Percentiles rank a stretch among this genome's conserved stretches.
phyloP scores from a whole-genome alignment of 2,329 filamentous ascomycete species.

The Chaetomium sp. region DNA sequence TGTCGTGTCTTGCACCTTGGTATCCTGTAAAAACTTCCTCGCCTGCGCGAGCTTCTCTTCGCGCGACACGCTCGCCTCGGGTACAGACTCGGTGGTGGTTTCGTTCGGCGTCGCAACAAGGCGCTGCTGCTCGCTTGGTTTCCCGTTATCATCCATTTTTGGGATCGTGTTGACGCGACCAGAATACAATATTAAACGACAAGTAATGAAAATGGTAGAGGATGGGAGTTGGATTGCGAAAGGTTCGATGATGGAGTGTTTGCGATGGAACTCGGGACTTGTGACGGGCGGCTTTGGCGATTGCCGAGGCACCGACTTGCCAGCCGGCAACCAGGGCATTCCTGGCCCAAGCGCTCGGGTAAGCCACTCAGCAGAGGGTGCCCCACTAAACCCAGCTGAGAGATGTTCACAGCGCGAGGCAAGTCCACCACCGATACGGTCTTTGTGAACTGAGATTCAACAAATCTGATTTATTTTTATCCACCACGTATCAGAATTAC shows the following conservation, averaged over 20 bases:
- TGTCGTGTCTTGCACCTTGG: conserved; percentile 61
- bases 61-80: conserved; percentile 3
- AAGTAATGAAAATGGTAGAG: not conserved
- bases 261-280: conserved; percentile 4
- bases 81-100: not conserved
- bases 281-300: not conserved
- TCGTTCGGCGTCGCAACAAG: conserved; percentile 19
- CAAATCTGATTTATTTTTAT: no score
- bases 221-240: not conserved
- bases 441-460: no score
- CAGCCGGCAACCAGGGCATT: not conserved
- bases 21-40: conserved; percentile 67
- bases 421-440: no score
- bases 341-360: conserved; percentile 8
- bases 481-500: no score
- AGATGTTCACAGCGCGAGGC: no score
- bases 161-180: not conserved
- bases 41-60: conserved; percentile 55
- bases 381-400: no score
- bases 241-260: not conserved
- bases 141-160: conserved; percentile 22
- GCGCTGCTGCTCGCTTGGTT: conserved; percentile 16
- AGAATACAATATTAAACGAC: not conserved
- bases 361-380: no score
- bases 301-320: conserved; percentile 11